phyloP scores from a whole-genome alignment of 2,329 filamentous ascomycete genomes.

The Emmonsiellopsis sp. region DNA sequence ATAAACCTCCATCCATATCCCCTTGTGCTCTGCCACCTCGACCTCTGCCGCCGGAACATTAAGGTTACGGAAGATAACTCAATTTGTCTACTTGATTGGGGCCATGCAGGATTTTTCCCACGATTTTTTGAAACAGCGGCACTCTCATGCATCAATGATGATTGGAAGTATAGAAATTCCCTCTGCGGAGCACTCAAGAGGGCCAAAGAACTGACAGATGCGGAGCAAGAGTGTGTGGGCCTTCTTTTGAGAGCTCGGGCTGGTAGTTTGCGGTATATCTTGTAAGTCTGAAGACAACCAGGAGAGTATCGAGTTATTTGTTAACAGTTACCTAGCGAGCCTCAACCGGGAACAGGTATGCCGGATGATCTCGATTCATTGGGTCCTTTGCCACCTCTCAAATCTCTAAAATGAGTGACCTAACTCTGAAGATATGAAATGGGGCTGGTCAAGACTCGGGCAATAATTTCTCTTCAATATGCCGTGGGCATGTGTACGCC shows the following conservation, averaged over 20 bases:
- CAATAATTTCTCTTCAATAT: too few relatives aligned
- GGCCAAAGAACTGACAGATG: conserved; percentile 13
- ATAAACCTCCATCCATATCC: conserved; percentile 15
- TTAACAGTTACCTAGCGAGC: too few relatives aligned
- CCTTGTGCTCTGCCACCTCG: conserved; percentile 19
- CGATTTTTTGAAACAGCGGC: conserved; percentile 15
- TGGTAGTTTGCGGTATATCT: too few relatives aligned
- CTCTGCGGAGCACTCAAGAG: conserved; percentile 9
- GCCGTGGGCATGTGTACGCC: too few relatives aligned
- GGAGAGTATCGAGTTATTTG: too few relatives aligned
- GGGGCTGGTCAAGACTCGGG: too few relatives aligned
- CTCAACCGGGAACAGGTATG: too few relatives aligned
- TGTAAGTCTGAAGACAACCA: too few relatives aligned
- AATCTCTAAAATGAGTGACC: too few relatives aligned
- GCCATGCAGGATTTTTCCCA: conserved; percentile 15
- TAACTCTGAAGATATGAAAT: too few relatives aligned
- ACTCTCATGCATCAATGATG: conserved; percentile 9
- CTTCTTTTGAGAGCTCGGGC: conserved; percentile 8
- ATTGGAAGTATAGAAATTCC: conserved; percentile 11
- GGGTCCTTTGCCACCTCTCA: too few relatives aligned
- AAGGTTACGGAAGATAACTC: conserved; percentile 15
- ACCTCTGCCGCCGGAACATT: conserved; percentile 18
- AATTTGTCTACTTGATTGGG: conserved; percentile 19
- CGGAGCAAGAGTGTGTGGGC: conserved; percentile 13
- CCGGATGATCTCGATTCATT: too few relatives aligned